Evolutionary conservation across 2,329 filamentous ascomycete genomes (phyloP).

Genomic region (Colletotrichum limetticola): DNA sequence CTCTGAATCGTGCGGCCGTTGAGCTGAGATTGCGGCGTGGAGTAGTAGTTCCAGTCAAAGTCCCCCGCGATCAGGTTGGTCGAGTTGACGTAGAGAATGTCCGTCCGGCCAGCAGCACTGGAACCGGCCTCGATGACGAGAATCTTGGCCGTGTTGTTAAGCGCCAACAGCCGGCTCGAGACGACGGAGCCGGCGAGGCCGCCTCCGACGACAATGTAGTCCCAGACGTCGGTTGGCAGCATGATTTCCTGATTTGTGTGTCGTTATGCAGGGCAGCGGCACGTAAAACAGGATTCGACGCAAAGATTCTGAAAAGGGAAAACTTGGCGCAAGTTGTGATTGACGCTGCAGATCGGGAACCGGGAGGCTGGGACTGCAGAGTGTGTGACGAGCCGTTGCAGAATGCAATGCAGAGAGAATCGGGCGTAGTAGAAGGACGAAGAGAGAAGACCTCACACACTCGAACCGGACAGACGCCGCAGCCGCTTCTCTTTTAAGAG

Average conservation of each 20-base stretch:
- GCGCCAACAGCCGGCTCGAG: slow-evolving; percentile 44
- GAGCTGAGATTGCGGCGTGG: slow-evolving; percentile 42
- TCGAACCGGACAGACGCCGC: background rate
- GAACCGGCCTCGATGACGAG: slow-evolving; percentile 52
- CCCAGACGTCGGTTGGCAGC: slow-evolving; percentile 36
- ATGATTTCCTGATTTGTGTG: background rate
- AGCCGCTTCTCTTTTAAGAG: background rate
- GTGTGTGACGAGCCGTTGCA: background rate
- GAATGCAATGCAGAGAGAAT: background rate
- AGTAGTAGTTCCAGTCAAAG: slow-evolving; percentile 49
- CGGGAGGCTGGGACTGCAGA: background rate
- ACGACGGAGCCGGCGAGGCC: slow-evolving; percentile 50
- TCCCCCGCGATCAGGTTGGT: slow-evolving; percentile 44
- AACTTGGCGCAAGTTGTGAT: background rate
- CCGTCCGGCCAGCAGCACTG: slow-evolving; percentile 41
- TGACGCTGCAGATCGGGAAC: background rate
- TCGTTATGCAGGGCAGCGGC: background rate
- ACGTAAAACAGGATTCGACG: background rate
- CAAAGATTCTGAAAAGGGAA: background rate
- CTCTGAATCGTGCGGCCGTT: slow-evolving; percentile 40
- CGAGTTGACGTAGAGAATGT: slow-evolving; percentile 41
- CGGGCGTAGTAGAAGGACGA: background rate
- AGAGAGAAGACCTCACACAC: background rate
- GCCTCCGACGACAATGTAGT: slow-evolving; percentile 52
- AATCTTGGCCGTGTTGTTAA: slow-evolving; percentile 43